phyloP scores from a whole-genome alignment of 352 stramenopile genomes.

The Peronospora belbahrii region DNA sequence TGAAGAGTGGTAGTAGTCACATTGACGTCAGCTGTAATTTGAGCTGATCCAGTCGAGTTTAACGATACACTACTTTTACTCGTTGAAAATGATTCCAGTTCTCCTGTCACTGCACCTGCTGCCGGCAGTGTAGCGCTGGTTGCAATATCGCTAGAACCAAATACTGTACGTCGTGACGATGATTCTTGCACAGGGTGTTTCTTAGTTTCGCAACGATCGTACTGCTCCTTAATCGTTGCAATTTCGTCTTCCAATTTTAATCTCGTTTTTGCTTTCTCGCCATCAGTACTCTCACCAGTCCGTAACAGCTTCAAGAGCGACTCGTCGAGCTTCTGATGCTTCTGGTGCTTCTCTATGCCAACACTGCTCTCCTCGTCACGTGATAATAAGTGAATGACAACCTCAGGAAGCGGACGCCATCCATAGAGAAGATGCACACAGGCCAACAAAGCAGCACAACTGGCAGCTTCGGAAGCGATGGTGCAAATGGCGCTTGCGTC shows the following conservation, averaged over 20 bases:
- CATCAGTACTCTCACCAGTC: constrained; percentile 25
- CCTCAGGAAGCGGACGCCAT: constrained; percentile 52
- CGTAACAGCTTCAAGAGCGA: constrained; percentile 35
- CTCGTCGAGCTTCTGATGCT: constrained; percentile 26
- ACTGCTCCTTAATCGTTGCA: constrained; percentile 65
- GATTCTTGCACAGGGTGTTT: constrained; percentile 37
- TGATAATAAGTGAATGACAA: constrained; percentile 63
- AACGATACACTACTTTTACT: neutral
- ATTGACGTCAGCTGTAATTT: neutral
- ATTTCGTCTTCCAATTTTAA: constrained; percentile 68
- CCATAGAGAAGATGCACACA: constrained; percentile 76
- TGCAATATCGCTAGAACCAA: constrained; percentile 10
- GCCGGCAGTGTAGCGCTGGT: neutral
- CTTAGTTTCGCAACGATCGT: constrained; percentile 58
- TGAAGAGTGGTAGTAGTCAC: neutral
- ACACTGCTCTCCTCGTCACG: constrained; percentile 12
- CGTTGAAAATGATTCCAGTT: neutral
- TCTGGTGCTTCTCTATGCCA: too few relatives aligned
- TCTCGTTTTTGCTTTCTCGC: constrained; percentile 10
- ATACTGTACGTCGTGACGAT: constrained; percentile 20
- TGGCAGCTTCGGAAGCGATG: constrained; percentile 71
- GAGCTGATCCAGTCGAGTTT: neutral
- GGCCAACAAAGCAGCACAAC: constrained; percentile 65
- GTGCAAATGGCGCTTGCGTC: constrained; percentile 58
- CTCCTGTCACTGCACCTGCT: neutral